A percentile compares a stretch with the other conserved stretches of the same genome.
Conservation (phyloP, 768 basidiomycete genomes). For the Pleurotus citrinopileatus region DNA sequence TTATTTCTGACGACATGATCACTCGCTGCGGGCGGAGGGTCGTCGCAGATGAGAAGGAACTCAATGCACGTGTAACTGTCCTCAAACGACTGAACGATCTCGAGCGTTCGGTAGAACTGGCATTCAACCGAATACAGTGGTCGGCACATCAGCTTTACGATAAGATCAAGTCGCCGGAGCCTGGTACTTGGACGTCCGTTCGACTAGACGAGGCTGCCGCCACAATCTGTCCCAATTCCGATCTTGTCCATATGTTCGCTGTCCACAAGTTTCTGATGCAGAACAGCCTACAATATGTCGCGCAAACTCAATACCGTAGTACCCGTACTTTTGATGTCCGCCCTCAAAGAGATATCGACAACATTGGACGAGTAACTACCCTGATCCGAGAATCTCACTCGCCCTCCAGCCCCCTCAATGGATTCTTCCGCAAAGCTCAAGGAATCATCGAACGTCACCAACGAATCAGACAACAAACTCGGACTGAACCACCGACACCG, state of each 20-base stretch:
- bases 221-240: slow-evolving; percentile 35
- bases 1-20: slow-evolving; percentile 44
- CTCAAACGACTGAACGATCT: slow-evolving; percentile 58
- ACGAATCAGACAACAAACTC: slow-evolving; percentile 25
- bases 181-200: slow-evolving; percentile 51
- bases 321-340: slow-evolving; percentile 61
- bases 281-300: slow-evolving; percentile 48
- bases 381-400: slow-evolving; percentile 41
- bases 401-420: slow-evolving; percentile 31
- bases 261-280: slow-evolving; percentile 68
- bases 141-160: slow-evolving; percentile 40
- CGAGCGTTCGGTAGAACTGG: slow-evolving; percentile 43
- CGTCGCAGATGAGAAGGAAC: slow-evolving; percentile 28
- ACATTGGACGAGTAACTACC: slow-evolving; percentile 41
- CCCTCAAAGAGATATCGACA: slow-evolving; percentile 52
- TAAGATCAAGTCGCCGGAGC: slow-evolving; percentile 39
- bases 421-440: slow-evolving; percentile 51
- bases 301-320: slow-evolving; percentile 42
- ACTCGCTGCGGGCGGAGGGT: slow-evolving; percentile 42
- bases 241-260: slow-evolving; percentile 35
- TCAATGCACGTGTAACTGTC: slow-evolving; percentile 62
- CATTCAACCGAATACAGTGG: slow-evolving; percentile 25
- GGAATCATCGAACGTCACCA: slow-evolving; percentile 34
- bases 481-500: slow-evolving; percentile 26
- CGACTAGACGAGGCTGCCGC: slow-evolving; percentile 53